These are phyloP conservation scores for Cystobasidium tubakii DNA, from an alignment of 768 basidiomycete species.

Conservation along the genomic window DNA sequence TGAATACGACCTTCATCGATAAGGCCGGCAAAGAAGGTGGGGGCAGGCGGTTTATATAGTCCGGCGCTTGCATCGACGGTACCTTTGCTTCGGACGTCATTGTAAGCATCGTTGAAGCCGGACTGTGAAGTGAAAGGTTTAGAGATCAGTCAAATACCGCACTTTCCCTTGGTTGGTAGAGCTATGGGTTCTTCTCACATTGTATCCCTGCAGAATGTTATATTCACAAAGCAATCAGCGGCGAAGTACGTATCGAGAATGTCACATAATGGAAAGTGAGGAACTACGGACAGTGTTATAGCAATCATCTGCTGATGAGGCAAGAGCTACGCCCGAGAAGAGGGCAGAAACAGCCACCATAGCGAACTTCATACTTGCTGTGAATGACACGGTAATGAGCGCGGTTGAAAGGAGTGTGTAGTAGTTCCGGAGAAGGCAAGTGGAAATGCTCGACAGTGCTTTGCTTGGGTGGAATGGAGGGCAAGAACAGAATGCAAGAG, in stretches of 20 bases:
- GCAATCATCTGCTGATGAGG: neutral
- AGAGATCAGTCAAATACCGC: neutral
- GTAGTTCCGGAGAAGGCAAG: neutral
- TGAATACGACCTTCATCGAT: neutral
- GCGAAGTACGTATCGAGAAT: no score
- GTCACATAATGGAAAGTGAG: neutral
- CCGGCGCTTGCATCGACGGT: neutral
- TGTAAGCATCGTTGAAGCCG: neutral
- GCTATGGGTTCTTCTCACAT: neutral
- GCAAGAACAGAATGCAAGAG: no score
- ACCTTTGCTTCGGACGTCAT: neutral
- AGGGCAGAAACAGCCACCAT: neutral
- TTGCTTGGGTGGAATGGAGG: neutral
- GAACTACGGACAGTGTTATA: neutral
- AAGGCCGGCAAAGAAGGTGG: neutral
- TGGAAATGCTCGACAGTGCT: neutral
- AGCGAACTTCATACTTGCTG: neutral
- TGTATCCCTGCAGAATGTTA: neutral
- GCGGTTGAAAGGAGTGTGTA: neutral
- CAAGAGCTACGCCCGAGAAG: neutral
- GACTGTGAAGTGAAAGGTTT: neutral
- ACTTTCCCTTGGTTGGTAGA: no score
- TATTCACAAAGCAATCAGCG: neutral
- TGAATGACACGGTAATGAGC: neutral
- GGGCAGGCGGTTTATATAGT: neutral